Percentiles rank a stretch among this genome's conserved stretches.
Conservation (phyloP, 352 stramenopile genomes). For the Globisporangium paroecandrum region DNA sequence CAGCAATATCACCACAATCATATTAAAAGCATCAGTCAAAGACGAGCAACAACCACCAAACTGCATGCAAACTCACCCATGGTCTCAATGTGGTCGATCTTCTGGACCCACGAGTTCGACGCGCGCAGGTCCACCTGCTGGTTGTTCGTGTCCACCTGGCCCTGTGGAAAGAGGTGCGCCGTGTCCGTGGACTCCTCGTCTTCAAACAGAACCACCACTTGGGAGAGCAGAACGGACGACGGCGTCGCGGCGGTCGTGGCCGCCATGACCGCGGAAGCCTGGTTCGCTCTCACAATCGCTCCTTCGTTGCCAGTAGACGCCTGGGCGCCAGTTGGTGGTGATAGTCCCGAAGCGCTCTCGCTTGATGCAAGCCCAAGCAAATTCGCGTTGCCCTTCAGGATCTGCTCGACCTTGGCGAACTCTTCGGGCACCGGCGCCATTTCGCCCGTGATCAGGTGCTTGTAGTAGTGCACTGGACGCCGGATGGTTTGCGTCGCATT, state of each 20-base stretch:
- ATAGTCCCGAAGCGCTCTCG: background rate
- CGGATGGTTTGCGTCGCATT: conserved; percentile 96
- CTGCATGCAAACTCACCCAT: conserved; percentile 38
- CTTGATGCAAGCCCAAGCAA: conserved; percentile 22
- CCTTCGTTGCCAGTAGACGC: conserved; percentile 4
- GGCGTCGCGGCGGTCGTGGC: conserved; percentile 26
- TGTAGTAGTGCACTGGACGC: conserved; percentile 91
- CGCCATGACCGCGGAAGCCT: conserved; percentile 14
- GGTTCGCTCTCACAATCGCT: conserved; percentile 29
- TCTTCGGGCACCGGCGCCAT: conserved; percentile 45
- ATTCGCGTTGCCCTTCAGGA: conserved; percentile 51
- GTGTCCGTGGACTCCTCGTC: conserved; percentile 69
- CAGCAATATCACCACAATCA: conserved; percentile 6
- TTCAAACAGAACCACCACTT: conserved; percentile 85
- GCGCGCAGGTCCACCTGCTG: conserved; percentile 91
- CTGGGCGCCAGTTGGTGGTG: background rate
- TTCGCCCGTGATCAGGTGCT: conserved; percentile 81
- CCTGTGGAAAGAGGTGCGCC: conserved; percentile 51
- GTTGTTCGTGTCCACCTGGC: conserved; percentile 88
- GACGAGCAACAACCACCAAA: background rate
- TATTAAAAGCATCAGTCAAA: background rate
- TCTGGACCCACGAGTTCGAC: conserved; percentile 91
- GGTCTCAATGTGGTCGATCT: conserved; percentile 72
- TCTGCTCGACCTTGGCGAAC: conserved; percentile 35
- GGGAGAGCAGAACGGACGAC: conserved; percentile 86